phyloP scores from a whole-genome alignment of 1,139 yeast species.

The Geotrichum histeridarum region DNA sequence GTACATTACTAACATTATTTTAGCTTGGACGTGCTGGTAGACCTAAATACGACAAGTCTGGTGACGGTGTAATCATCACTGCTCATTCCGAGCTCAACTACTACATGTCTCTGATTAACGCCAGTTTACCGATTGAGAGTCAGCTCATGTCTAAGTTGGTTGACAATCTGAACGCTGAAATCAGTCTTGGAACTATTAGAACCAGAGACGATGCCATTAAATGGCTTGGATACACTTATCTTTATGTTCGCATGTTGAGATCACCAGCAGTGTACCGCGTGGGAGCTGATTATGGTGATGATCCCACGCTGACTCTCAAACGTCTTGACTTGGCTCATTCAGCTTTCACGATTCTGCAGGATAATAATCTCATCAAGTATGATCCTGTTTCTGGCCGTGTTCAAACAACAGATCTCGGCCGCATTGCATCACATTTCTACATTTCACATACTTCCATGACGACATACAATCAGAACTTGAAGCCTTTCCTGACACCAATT shows the following conservation, averaged over 20 bases:
- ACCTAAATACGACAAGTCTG: slow-evolving; percentile 86
- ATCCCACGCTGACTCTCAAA: slow-evolving; percentile 46
- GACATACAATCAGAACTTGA: slow-evolving; percentile 54
- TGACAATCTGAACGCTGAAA: slow-evolving; percentile 81
- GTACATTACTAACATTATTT: background rate
- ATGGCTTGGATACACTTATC: slow-evolving; percentile 79
- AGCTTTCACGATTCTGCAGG: slow-evolving; percentile 57
- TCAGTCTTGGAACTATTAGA: slow-evolving; percentile 65
- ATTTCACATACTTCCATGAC: slow-evolving; percentile 68
- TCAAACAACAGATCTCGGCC: slow-evolving; percentile 70
- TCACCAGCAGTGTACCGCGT: slow-evolving; percentile 74
- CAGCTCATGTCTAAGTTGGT: slow-evolving; percentile 67
- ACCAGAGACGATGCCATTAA: slow-evolving; percentile 60
- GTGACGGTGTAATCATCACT: slow-evolving; percentile 92
- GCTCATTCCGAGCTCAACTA: slow-evolving; percentile 81
- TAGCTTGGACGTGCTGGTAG: slow-evolving; percentile 87
- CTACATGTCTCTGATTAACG: slow-evolving; percentile 80
- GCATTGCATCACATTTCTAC: slow-evolving; percentile 82
- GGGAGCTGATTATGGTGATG: slow-evolving; percentile 59
- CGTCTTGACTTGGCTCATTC: slow-evolving; percentile 70
- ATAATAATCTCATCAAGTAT: slow-evolving; percentile 56
- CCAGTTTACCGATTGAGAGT: slow-evolving; percentile 89
- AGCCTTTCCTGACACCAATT: slow-evolving; percentile 60
- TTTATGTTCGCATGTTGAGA: slow-evolving; percentile 71
- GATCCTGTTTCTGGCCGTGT: slow-evolving; percentile 47